These are phyloP conservation scores for Pythium brachiatum DNA, from an alignment of 352 stramenopile species.

Conservation along the genomic window DNA sequence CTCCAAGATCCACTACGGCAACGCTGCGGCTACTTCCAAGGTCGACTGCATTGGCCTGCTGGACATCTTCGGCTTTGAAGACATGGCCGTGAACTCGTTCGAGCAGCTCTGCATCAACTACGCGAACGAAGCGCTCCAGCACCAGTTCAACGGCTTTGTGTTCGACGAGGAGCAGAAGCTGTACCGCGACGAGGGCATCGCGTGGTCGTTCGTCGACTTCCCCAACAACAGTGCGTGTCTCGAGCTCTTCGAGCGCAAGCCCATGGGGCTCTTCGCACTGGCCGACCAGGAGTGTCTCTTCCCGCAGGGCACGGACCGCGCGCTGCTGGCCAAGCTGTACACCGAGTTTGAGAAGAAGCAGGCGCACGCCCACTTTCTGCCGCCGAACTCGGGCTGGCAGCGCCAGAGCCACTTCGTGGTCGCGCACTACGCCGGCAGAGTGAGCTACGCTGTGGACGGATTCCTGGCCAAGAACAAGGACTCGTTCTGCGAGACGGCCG, in stretches of 20 bases:
- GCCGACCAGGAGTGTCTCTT: constrained; percentile 83
- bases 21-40: neutral
- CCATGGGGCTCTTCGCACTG: constrained; percentile 80
- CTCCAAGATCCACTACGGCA: constrained; percentile 52
- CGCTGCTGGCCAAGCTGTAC: constrained; percentile 77
- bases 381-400: constrained; percentile 37
- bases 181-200: constrained; percentile 76
- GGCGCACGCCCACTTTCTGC: constrained; percentile 51
- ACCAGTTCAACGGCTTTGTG: constrained; percentile 90
- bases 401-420: constrained; percentile 80
- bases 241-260: constrained; percentile 74
- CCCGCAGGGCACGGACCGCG: constrained; percentile 65
- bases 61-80: constrained; percentile 90
- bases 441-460: constrained; percentile 74
- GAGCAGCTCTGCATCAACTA: constrained; percentile 93
- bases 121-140: constrained; percentile 84
- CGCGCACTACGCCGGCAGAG: constrained; percentile 79
- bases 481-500: constrained; percentile 72
- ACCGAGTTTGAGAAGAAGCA: constrained; percentile 66
- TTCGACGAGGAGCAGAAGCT: constrained; percentile 90
- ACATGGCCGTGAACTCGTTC: constrained; percentile 84
- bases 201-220: constrained; percentile 73
- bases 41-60: constrained; percentile 75
- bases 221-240: constrained; percentile 78
- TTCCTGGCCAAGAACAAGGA: constrained; percentile 93